Conservation (phyloP, 2,329 filamentous ascomycete genomes). For the Stachybotrys chlorohalonatus region DNA sequence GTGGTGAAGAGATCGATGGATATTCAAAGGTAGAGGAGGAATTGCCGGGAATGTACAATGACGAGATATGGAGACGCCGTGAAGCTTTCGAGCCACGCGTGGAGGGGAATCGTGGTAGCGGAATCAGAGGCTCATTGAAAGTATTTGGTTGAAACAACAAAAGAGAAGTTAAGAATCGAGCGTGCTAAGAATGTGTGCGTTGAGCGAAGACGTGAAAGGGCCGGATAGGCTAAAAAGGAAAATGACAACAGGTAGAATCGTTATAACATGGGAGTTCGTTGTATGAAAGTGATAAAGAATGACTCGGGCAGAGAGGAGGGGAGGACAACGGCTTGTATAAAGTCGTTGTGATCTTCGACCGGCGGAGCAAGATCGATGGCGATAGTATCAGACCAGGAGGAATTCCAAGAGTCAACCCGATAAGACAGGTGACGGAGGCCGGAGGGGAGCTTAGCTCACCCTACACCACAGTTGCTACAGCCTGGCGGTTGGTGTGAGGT, state of each 20-base stretch:
- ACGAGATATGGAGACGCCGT: slow-evolving; percentile 12
- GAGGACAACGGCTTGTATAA: slow-evolving; percentile 16
- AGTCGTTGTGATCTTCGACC: slow-evolving; percentile 11
- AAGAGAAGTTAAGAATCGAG: slow-evolving; percentile 24
- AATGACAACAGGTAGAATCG: slow-evolving; percentile 23
- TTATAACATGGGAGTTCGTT: slow-evolving; percentile 33
- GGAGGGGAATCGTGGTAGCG: slow-evolving; percentile 18
- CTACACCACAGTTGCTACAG: slow-evolving; percentile 6
- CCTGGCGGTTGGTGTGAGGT: slow-evolving; percentile 6
- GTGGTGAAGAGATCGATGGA: slow-evolving; percentile 5
- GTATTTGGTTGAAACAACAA: slow-evolving; percentile 23
- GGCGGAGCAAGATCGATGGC: not conserved
- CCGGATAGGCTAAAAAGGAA: slow-evolving; percentile 19
- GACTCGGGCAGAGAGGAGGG: slow-evolving; percentile 14
- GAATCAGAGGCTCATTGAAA: slow-evolving; percentile 34
- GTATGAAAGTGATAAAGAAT: slow-evolving; percentile 12
- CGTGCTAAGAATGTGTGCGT: slow-evolving; percentile 16
- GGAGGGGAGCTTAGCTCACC: slow-evolving; percentile 21
- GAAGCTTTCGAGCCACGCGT: slow-evolving; percentile 11
- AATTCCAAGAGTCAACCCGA: slow-evolving; percentile 11
- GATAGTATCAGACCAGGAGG: not conserved
- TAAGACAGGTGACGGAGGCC: slow-evolving; percentile 15
- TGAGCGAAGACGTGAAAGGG: slow-evolving; percentile 17
- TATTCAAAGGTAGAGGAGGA: slow-evolving; percentile 5
- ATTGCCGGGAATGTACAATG: slow-evolving; percentile 24